These are phyloP conservation scores for Colletotrichum tabaci DNA, from an alignment of 2,329 filamentous ascomycete genomes.

Conservation along the genomic window DNA sequence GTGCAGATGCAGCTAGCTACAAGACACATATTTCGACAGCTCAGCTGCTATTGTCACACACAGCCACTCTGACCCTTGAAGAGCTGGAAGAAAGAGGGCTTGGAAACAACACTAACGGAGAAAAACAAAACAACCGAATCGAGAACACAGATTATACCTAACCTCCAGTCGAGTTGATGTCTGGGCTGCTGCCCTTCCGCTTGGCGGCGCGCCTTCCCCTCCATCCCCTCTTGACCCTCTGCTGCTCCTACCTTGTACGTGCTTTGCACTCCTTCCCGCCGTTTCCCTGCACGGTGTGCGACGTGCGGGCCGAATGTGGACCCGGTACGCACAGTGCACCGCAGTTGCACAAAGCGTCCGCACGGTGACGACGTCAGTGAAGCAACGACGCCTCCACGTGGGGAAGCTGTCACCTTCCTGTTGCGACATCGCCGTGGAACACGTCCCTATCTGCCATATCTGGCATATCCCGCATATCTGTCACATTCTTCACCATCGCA, in stretches of 20 bases:
- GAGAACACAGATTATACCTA: too few species aligned
- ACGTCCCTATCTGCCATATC: neutral
- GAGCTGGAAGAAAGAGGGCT: too few species aligned
- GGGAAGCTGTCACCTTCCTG: neutral
- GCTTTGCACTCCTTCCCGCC: neutral
- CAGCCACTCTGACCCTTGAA: neutral
- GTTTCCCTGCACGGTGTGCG: neutral
- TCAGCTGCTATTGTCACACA: neutral
- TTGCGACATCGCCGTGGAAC: slow-evolving; percentile 11
- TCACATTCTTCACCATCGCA: neutral
- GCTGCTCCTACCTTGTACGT: neutral
- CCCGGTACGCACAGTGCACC: slow-evolving; percentile 5
- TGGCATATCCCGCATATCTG: neutral
- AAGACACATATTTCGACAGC: neutral
- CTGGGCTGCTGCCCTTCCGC: neutral
- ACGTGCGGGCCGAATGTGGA: slow-evolving; percentile 9
- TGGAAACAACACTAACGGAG: too few species aligned
- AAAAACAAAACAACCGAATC: neutral
- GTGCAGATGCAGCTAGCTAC: neutral
- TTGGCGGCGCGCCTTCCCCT: neutral
- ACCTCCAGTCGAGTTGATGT: too few species aligned
- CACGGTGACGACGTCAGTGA: slow-evolving; percentile 36
- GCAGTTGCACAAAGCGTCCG: accelerated
- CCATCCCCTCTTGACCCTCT: neutral
- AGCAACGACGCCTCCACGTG: slow-evolving; percentile 36